Percentiles rank a stretch among this genome's conserved stretches.
These are phyloP conservation scores for Glutinoglossum americanum DNA, from an alignment of 495 filamentous ascomycete species.

Conservation along the genomic window DNA sequence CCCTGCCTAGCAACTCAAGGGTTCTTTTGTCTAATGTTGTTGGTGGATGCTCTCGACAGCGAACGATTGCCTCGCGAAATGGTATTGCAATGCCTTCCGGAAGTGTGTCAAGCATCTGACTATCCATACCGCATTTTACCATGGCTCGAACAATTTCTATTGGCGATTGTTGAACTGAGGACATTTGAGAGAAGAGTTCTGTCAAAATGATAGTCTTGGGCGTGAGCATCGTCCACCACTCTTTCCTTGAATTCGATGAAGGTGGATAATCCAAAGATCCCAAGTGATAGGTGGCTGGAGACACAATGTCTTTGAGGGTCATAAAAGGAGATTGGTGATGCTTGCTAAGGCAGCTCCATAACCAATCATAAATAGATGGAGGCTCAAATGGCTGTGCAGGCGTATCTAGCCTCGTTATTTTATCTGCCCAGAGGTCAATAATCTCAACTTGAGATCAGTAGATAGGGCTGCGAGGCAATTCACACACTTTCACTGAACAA, in stretches of 20 bases:
- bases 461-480: neutral
- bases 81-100: slow-evolving; percentile 64
- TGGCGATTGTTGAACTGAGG: neutral
- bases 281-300: slow-evolving; percentile 16
- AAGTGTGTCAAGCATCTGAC: slow-evolving; percentile 46
- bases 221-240: neutral
- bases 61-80: slow-evolving; percentile 61
- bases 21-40: slow-evolving; percentile 48
- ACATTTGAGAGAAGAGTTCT: neutral
- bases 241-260: neutral
- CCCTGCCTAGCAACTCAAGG: slow-evolving; percentile 55
- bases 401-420: slow-evolving; percentile 1
- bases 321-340: slow-evolving; percentile 25
- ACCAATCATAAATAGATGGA: slow-evolving; percentile 6
- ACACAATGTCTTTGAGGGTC: slow-evolving; percentile 35
- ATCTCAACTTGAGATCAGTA: neutral
- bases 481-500: slow-evolving; percentile 31
- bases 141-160: slow-evolving; percentile 35
- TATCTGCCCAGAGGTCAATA: slow-evolving; percentile 5
- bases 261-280: neutral
- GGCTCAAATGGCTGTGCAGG: slow-evolving; percentile 28
- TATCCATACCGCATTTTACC: slow-evolving; percentile 33
- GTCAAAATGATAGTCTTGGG: neutral
- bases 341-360: slow-evolving; percentile 7
- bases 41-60: slow-evolving; percentile 62